These are phyloP conservation scores for Penicillium expansum DNA, from an alignment of 2,329 filamentous ascomycete species.

Conservation along the genomic window DNA sequence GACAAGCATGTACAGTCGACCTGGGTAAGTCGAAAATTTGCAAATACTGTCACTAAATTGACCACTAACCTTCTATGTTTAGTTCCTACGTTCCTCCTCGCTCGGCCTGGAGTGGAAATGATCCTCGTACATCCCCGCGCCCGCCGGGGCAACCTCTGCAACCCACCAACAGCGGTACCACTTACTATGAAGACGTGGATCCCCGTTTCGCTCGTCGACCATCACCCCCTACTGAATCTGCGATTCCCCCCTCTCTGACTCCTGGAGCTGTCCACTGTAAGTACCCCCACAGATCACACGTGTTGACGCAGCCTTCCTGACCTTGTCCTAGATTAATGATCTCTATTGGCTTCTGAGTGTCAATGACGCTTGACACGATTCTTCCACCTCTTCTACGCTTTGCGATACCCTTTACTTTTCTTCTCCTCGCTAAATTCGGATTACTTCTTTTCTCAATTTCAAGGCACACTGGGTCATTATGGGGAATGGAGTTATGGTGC, in stretches of 20 bases:
- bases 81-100: constrained; percentile 49
- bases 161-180: constrained; percentile 13
- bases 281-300: constrained; percentile 47
- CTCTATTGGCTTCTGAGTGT: constrained; percentile 30
- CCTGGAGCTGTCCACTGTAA: constrained; percentile 39
- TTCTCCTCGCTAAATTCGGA: constrained; percentile 11
- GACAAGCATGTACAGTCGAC: constrained; percentile 68
- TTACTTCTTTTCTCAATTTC: constrained; percentile 11
- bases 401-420: constrained; percentile 22
- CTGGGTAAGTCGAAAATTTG: constrained; percentile 59
- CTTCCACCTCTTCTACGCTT: constrained; percentile 3
- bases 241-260: constrained; percentile 37
- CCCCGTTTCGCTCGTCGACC: constrained; percentile 67
- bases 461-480: constrained; percentile 13
- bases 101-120: constrained; percentile 34
- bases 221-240: constrained; percentile 27
- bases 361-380: constrained; percentile 8
- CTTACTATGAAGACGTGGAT: constrained; percentile 92
- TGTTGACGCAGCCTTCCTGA: constrained; percentile 62
- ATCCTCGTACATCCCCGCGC: constrained; percentile 18
- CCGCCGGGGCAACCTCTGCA: constrained; percentile 11
- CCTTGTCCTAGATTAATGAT: constrained; percentile 76
- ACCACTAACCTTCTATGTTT: constrained; percentile 16
- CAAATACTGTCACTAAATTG: neutral
- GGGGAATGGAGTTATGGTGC: constrained; percentile 17